These are phyloP conservation scores for Fagopyrum homotropicum DNA, from an alignment of 148 eudicot species.

Conservation along the genomic window DNA sequence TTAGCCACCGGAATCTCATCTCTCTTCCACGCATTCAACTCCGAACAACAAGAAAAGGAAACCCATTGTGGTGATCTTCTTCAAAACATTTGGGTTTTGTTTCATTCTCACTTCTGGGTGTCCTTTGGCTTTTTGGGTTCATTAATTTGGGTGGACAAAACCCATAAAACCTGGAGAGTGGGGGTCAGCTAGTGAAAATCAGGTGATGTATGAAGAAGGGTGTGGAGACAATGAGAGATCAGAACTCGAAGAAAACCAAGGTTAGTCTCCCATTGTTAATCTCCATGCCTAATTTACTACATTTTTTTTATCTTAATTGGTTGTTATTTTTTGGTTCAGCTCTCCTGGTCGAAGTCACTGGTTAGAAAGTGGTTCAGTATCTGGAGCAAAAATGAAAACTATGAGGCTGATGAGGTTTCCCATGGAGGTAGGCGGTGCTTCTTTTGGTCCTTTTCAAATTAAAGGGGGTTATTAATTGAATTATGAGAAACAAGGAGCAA, in stretches of 20 bases:
- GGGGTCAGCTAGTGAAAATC: constrained; percentile 14
- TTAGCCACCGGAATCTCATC: constrained; percentile 2
- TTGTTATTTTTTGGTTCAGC: constrained; percentile 28
- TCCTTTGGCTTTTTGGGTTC: neutral
- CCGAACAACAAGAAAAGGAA: neutral
- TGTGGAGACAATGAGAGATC: constrained; percentile 71
- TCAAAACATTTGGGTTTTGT: constrained; percentile 12
- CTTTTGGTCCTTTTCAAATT: neutral
- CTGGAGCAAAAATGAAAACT: constrained; percentile 62
- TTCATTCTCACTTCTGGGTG: neutral
- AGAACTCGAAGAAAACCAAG: constrained; percentile 74
- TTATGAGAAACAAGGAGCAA: neutral
- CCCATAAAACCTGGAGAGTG: neutral
- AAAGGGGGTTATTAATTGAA: neutral
- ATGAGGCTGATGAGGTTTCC: constrained; percentile 57
- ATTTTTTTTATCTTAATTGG: neutral
- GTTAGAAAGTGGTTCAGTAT: constrained; percentile 80
- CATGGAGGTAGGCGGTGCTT: constrained; percentile 46
- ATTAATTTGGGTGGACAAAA: neutral
- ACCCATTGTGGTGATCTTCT: constrained; percentile 8
- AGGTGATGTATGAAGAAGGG: constrained; percentile 52
- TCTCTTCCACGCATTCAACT: neutral
- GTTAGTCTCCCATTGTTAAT: constrained; percentile 23
- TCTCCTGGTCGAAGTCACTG: constrained; percentile 80
- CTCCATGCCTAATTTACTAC: neutral